Evolutionary conservation across 169 alveolate genomes (phyloP).

Genomic region (Eimeria necatrix): DNA sequence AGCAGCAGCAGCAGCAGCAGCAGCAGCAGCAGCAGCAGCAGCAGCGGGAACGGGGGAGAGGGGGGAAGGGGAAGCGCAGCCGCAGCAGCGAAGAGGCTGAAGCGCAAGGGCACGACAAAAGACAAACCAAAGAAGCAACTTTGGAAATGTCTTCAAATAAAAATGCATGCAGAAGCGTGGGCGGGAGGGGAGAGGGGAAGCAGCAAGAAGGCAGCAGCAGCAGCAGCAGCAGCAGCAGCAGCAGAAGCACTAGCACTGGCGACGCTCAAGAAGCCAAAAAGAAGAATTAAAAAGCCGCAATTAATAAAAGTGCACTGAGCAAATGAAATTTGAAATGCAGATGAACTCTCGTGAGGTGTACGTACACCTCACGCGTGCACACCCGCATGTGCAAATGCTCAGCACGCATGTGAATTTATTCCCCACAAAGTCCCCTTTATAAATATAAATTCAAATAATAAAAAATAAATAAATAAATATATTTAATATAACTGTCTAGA

Average conservation of each 20-base stretch:
- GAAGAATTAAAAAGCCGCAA: background rate
- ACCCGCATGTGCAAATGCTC: too few species aligned
- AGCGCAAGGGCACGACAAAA: background rate
- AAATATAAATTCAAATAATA: too few species aligned
- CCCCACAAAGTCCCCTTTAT: too few species aligned
- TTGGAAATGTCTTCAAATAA: too few species aligned
- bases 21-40: background rate
- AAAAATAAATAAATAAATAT: too few species aligned
- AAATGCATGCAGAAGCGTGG: background rate
- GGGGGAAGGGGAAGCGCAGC: background rate
- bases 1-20: slow-evolving; percentile 28
- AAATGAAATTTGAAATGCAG: background rate
- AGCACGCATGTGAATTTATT: too few species aligned
- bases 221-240: slow-evolving; percentile 7
- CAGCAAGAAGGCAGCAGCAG: background rate
- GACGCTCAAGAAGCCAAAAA: background rate
- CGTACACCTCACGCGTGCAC: too few species aligned
- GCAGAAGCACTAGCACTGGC: slow-evolving; percentile 3
- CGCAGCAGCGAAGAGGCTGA: background rate
- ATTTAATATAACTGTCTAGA: too few species aligned
- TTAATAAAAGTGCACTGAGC: background rate
- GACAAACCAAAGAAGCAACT: too few species aligned
- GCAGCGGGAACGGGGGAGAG: background rate
- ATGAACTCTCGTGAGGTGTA: background rate
- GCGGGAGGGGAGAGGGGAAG: background rate